phyloP scores from a whole-genome alignment of 2,329 filamentous ascomycete species.

The Niveomyces coronatus region DNA sequence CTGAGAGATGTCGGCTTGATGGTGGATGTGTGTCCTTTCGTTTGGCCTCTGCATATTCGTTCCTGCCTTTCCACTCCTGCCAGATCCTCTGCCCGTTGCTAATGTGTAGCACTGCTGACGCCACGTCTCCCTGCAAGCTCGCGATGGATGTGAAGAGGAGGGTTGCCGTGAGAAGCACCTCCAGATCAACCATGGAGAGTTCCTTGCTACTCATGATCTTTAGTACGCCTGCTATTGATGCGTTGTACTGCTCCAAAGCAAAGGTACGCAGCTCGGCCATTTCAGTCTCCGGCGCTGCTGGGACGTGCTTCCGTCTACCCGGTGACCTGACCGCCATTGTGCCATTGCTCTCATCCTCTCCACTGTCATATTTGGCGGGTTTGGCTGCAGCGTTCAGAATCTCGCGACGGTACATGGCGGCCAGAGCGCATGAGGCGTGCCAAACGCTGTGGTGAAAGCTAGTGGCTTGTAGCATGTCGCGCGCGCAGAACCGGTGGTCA shows the following conservation, averaged over 20 bases:
- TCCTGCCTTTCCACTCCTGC: background rate
- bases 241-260: constrained; percentile 5
- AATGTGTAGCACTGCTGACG: background rate
- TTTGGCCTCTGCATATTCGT: background rate
- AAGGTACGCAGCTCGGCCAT: background rate
- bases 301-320: too few species aligned
- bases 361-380: too few species aligned
- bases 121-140: constrained; percentile 1
- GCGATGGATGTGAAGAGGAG: constrained; percentile 1
- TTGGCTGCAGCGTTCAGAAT: background rate
- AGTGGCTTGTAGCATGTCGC: constrained; percentile 5
- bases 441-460: constrained; percentile 3
- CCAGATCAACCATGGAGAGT: background rate
- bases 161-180: constrained; percentile 1
- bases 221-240: background rate
- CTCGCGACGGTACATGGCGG: constrained; percentile 5
- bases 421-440: constrained; percentile 5
- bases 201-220: background rate
- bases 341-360: background rate
- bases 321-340: too few species aligned
- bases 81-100: background rate
- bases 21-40: background rate
- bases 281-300: background rate
- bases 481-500: constrained; percentile 1
- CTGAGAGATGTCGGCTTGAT: background rate